These are phyloP conservation scores for Litchi chinensis DNA, from an alignment of 345 rosid species.

Conservation along the genomic window DNA sequence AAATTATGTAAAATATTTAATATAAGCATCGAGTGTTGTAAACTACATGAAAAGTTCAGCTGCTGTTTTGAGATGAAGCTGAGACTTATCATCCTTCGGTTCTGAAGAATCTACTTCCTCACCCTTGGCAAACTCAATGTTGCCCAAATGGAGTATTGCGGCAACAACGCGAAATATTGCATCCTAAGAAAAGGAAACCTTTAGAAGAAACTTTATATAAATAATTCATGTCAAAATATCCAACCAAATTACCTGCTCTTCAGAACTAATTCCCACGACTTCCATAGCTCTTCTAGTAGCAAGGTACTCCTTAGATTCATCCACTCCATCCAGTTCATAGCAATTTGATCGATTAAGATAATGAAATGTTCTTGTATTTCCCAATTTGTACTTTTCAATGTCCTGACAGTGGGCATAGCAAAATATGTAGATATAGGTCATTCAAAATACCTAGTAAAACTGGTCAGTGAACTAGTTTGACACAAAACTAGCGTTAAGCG, in stretches of 20 bases:
- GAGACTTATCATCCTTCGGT: constrained; percentile 86
- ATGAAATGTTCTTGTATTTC: constrained; percentile 79
- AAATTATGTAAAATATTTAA: not conserved
- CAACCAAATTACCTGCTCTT: constrained; percentile 72
- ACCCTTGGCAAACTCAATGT: constrained; percentile 81
- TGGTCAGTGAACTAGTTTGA: not conserved
- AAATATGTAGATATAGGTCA: not conserved
- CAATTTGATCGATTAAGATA: constrained; percentile 91
- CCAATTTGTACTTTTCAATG: constrained; percentile 73
- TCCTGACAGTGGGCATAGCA: constrained; percentile 51
- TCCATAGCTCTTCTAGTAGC: constrained; percentile 92
- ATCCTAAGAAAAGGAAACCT: constrained; percentile 51
- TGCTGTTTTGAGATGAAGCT: constrained; percentile 73
- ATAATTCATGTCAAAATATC: constrained; percentile 20
- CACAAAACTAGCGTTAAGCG: not conserved
- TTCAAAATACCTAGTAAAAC: not conserved
- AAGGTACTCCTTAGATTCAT: constrained; percentile 81
- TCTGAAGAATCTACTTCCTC: constrained; percentile 77
- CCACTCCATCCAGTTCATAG: constrained; percentile 75
- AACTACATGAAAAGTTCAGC: constrained; percentile 88
- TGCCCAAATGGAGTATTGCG: constrained; percentile 97
- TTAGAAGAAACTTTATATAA: constrained; percentile 24
- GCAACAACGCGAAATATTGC: constrained; percentile 91
- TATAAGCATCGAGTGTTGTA: constrained; percentile 10
- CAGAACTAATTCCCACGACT: constrained; percentile 76